A percentile compares a stretch with the other conserved stretches of the same genome.
These are phyloP conservation scores for Pichia exigua DNA, from an alignment of 805 yeast genomes.

Conservation along the genomic window DNA sequence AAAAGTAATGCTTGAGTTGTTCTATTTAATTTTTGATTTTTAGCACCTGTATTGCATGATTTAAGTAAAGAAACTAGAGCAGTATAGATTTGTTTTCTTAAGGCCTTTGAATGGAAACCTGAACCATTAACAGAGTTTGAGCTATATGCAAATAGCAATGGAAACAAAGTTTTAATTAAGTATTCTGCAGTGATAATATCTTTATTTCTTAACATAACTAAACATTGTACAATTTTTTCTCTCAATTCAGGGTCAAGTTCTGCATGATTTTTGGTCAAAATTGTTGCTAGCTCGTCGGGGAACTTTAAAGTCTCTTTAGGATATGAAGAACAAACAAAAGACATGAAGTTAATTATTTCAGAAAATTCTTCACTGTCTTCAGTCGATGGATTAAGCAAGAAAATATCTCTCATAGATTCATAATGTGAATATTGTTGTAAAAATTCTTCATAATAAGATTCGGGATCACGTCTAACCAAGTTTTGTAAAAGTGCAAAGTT, in stretches of 20 bases:
- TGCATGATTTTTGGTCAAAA: constrained; percentile 69
- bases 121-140: constrained; percentile 37
- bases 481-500: constrained; percentile 89
- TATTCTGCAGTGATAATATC: constrained; percentile 70
- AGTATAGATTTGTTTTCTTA: constrained; percentile 75
- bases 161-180: constrained; percentile 81
- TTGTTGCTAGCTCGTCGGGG: constrained; percentile 68
- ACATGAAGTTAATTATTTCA: constrained; percentile 81
- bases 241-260: constrained; percentile 77
- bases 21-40: constrained; percentile 81
- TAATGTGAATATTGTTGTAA: constrained; percentile 88
- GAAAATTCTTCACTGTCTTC: constrained; percentile 61
- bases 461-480: constrained; percentile 88
- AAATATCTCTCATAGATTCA: constrained; percentile 82
- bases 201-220: constrained; percentile 86
- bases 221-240: constrained; percentile 83
- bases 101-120: constrained; percentile 66
- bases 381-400: constrained; percentile 59
- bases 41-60: constrained; percentile 78
- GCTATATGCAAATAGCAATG: constrained; percentile 65
- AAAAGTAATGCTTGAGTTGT: constrained; percentile 89
- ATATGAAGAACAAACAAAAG: constrained; percentile 86
- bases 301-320: constrained; percentile 82
- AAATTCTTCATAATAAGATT: constrained; percentile 90
- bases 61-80: constrained; percentile 74